Conservation (phyloP, 352 stramenopile species). For the Phytophthora idaei region DNA sequence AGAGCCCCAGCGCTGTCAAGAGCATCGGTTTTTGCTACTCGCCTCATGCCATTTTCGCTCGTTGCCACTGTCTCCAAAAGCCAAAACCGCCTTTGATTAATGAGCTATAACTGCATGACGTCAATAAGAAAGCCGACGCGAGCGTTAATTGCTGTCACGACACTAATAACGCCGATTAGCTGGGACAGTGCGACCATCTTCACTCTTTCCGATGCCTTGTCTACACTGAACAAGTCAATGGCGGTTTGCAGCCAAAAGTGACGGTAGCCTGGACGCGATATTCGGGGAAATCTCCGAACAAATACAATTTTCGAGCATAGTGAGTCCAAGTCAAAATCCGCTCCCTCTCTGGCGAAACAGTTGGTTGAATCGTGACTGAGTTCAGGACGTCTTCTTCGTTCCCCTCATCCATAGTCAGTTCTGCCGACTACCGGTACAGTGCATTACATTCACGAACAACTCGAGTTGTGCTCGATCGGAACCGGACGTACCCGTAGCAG, state of each 20-base stretch:
- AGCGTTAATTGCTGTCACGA: slow-evolving; percentile 2
- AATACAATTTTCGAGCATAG: slow-evolving; percentile 19
- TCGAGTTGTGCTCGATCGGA: slow-evolving; percentile 4
- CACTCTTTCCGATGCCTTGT: neutral
- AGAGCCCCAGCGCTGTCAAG: slow-evolving; percentile 1
- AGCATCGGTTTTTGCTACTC: slow-evolving; percentile 3
- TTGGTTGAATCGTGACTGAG: slow-evolving; percentile 17
- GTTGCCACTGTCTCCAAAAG: neutral
- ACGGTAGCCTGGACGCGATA: slow-evolving; percentile 9
- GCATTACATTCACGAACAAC: slow-evolving; percentile 13
- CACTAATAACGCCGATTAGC: neutral
- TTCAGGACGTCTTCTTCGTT: slow-evolving; percentile 27
- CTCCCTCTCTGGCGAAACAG: slow-evolving; percentile 8
- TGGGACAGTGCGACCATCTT: neutral
- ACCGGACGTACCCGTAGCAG: slow-evolving; percentile 22
- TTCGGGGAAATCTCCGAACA: slow-evolving; percentile 22
- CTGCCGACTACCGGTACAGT: slow-evolving; percentile 2
- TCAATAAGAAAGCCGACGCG: neutral
- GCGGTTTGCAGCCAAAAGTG: neutral
- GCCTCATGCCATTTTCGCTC: slow-evolving; percentile 3
- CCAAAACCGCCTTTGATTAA: neutral
- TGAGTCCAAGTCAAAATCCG: slow-evolving; percentile 10
- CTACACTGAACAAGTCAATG: neutral
- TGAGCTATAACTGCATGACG: neutral
- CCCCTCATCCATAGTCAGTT: slow-evolving; percentile 14